Conservation (phyloP, 2,329 filamentous ascomycete genomes). For the Stagonosporopsis rhizophila region DNA sequence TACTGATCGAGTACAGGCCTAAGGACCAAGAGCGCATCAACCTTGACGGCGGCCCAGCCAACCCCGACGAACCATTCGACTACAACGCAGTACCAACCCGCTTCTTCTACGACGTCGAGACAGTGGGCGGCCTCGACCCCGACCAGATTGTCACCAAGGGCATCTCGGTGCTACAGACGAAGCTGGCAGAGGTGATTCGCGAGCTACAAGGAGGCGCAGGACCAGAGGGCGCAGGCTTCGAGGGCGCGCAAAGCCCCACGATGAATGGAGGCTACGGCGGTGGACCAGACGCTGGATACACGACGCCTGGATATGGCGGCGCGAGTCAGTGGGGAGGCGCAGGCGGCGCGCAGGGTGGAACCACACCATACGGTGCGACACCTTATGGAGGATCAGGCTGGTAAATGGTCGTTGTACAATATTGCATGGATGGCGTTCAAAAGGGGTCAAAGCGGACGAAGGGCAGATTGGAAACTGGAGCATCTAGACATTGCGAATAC, state of each 20-base stretch:
- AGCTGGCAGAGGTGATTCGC: conserved; percentile 81
- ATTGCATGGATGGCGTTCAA: conserved; percentile 41
- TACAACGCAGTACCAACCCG: conserved; percentile 83
- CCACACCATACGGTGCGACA: conserved; percentile 66
- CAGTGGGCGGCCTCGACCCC: conserved; percentile 84
- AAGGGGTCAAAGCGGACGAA: background rate
- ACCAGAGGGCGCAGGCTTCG: conserved; percentile 60
- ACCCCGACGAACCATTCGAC: conserved; percentile 87
- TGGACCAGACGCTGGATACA: conserved; percentile 69
- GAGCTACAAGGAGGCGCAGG: conserved; percentile 65
- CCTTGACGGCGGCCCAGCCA: conserved; percentile 74
- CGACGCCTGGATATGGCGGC: conserved; percentile 65
- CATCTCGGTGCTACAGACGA: conserved; percentile 87
- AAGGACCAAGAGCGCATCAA: conserved; percentile 81
- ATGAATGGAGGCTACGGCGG: conserved; percentile 58
- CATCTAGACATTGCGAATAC: background rate
- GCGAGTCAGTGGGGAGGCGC: conserved; percentile 70
- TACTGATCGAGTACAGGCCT: conserved; percentile 64
- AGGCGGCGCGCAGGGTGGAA: conserved; percentile 42
- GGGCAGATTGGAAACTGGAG: background rate
- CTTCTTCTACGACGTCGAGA: conserved; percentile 96
- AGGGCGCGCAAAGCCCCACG: conserved; percentile 71
- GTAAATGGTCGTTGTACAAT: conserved; percentile 23
- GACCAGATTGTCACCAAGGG: conserved; percentile 89
- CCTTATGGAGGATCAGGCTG: conserved; percentile 60